Base-by-base conservation (phyloP, 495 filamentous ascomycete genomes). In the Lasiosphaeria miniovina region DNA sequence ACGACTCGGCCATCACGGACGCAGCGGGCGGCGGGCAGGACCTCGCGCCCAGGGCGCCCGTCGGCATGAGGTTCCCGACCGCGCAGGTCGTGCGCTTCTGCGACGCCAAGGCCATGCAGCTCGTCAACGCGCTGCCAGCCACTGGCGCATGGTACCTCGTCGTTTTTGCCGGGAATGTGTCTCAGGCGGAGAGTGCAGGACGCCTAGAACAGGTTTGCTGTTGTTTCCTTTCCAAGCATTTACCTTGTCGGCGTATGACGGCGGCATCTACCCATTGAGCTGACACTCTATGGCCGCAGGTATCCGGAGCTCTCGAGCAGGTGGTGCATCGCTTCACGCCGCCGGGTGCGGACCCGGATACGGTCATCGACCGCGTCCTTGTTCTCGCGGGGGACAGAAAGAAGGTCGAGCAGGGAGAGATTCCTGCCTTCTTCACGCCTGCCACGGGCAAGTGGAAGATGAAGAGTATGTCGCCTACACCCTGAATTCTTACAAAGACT, bases 121-220 rank as follows among this genome's bases (percentile, higher is more conserved):
- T 89, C 3, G 76, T 72, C 4, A 74, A 77, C 36, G 78, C 73
- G 8, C 61, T 88, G 57, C 70, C 73, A 7, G 77, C 79, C 7
- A 78, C 85, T 63, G 82, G 82, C 4, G 68, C 76, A 52, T 88
- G 85, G 85, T 80, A 84, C 48, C 53, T 89, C 0, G 67, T 88
- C 3, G 75, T 87, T 10, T 88, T 89, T 68, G 75, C 76, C 1
- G 83, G 84, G 0, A 77, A 84, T 67, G 55, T 86, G 31, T 58
- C 60, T 3, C 55, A 75, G 17, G 40, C 45, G 0, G 62, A 75
- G 33, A 55, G 61, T n/a, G 65, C 64, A 31, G 45, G 49, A 14
- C 67, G 74, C 55, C 55, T 86, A 45, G 63, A 73, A 6, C 73
- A 74, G 67, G 84, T 84, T 65, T 40, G 79, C 69, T n/a, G n/a